A percentile compares a stretch with the other conserved stretches of the same genome.
phyloP scores from a whole-genome alignment of 495 filamentous ascomycete species.

The Penicillium soppii region DNA sequence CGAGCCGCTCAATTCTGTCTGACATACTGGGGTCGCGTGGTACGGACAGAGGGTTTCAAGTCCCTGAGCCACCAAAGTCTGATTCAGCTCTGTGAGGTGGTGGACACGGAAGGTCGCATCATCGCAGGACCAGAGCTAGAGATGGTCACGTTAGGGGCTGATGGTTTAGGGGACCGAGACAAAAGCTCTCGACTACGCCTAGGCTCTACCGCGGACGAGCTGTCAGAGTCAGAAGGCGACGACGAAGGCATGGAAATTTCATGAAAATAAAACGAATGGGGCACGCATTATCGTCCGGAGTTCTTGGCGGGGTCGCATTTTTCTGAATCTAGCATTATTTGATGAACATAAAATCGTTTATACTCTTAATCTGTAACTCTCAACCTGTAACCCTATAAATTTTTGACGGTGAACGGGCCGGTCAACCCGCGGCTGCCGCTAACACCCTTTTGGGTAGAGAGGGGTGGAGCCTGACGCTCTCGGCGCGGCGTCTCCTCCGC shows the following conservation, averaged over 20 bases:
- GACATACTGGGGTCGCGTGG: slow-evolving; percentile 91
- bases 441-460: slow-evolving; percentile 6
- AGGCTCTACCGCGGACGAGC: slow-evolving; percentile 54
- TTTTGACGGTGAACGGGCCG: slow-evolving; percentile 29
- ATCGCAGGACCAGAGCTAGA: slow-evolving; percentile 83
- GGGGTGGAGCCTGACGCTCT: slow-evolving; percentile 24
- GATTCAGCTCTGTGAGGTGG: slow-evolving; percentile 88
- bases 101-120: slow-evolving; percentile 86
- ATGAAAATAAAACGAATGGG: slow-evolving; percentile 32
- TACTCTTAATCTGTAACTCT: not conserved
- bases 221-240: slow-evolving; percentile 63
- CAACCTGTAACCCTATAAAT: not conserved
- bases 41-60: slow-evolving; percentile 83
- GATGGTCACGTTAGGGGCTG: slow-evolving; percentile 62
- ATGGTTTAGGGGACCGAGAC: slow-evolving; percentile 51
- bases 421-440: slow-evolving; percentile 17
- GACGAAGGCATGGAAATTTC: slow-evolving; percentile 69
- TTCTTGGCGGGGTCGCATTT: not conserved
- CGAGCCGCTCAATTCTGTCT: slow-evolving; percentile 86
- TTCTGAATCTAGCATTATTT: slow-evolving; percentile 9
- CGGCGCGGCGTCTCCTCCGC: slow-evolving; percentile 55
- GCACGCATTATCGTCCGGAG: slow-evolving; percentile 24
- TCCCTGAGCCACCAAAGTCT: slow-evolving; percentile 72
- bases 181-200: slow-evolving; percentile 47
- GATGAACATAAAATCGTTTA: not conserved